Percentiles rank a stretch among this genome's conserved stretches.
These are phyloP conservation scores for Penicillium expansum DNA, from an alignment of 2,329 filamentous ascomycete species.

Conservation along the genomic window DNA sequence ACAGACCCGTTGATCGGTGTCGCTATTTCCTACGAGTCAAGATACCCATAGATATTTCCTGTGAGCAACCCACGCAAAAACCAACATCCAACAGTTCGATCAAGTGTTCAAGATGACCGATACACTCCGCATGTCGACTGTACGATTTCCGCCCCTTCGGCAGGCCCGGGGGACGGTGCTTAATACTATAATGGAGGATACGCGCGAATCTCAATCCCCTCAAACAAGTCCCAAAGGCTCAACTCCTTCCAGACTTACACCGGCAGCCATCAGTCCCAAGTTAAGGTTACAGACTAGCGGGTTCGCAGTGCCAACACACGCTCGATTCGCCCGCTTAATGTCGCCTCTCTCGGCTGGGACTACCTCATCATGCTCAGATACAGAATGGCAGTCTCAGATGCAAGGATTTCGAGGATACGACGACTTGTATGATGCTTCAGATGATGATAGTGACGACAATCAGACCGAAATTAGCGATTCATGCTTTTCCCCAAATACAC, in stretches of 20 bases:
- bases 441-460: slow-evolving; percentile 59
- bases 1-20: slow-evolving; percentile 36
- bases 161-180: slow-evolving; percentile 58
- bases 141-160: slow-evolving; percentile 54
- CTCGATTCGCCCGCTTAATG: slow-evolving; percentile 27
- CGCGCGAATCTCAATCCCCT: slow-evolving; percentile 30
- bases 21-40: slow-evolving; percentile 20
- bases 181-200: slow-evolving; percentile 65
- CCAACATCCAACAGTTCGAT: slow-evolving; percentile 28
- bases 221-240: slow-evolving; percentile 15
- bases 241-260: slow-evolving; percentile 5
- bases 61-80: slow-evolving; percentile 19
- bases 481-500: slow-evolving; percentile 50
- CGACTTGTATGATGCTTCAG: slow-evolving; percentile 82
- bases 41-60: slow-evolving; percentile 29
- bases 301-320: slow-evolving; percentile 22
- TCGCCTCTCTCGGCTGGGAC: slow-evolving; percentile 35
- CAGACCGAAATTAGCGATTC: slow-evolving; percentile 48
- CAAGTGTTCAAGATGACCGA: slow-evolving; percentile 42
- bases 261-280: slow-evolving; percentile 23
- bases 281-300: slow-evolving; percentile 38
- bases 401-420: slow-evolving; percentile 78
- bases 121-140: slow-evolving; percentile 49
- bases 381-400: slow-evolving; percentile 64
- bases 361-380: slow-evolving; percentile 44